These are phyloP conservation scores for Saccharomyces kudriavzevii DNA, from an alignment of 805 yeast genomes.

Conservation along the genomic window DNA sequence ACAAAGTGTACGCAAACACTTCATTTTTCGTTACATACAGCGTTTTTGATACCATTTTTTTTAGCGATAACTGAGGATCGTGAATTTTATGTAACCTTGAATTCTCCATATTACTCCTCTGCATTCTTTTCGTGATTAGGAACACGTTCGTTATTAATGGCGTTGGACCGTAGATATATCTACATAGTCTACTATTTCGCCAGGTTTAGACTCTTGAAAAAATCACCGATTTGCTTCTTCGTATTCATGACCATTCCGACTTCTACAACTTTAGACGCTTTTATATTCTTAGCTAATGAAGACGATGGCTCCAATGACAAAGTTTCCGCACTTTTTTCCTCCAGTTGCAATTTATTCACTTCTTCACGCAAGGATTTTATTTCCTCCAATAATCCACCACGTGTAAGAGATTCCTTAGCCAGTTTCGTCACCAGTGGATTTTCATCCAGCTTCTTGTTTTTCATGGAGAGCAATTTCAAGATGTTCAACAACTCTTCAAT, in stretches of 20 bases:
- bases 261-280: slow-evolving; percentile 18
- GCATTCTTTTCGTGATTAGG: not conserved
- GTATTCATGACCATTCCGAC: slow-evolving; percentile 19
- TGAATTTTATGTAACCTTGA: not conserved
- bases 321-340: not conserved
- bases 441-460: slow-evolving; percentile 7
- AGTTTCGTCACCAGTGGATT: slow-evolving; percentile 14
- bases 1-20: not conserved
- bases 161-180: not conserved
- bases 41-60: not conserved
- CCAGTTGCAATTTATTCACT: slow-evolving; percentile 10
- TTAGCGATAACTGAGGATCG: not conserved
- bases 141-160: not conserved
- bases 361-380: slow-evolving; percentile 20
- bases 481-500: slow-evolving; percentile 15
- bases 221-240: slow-evolving; percentile 21
- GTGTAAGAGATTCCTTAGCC: slow-evolving; percentile 11
- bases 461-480: slow-evolving; percentile 16
- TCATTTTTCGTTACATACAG: not conserved
- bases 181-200: not conserved
- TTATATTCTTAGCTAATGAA: slow-evolving; percentile 1
- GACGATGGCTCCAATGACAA: not conserved
- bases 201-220: slow-evolving; percentile 11
- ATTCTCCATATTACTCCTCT: not conserved
- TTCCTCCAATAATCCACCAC: slow-evolving; percentile 15